Evolutionary conservation across 257 asterid genomes (phyloP), one percentile per base, ranked within the genome.

Genomic region (Coffea canephora): DNA sequence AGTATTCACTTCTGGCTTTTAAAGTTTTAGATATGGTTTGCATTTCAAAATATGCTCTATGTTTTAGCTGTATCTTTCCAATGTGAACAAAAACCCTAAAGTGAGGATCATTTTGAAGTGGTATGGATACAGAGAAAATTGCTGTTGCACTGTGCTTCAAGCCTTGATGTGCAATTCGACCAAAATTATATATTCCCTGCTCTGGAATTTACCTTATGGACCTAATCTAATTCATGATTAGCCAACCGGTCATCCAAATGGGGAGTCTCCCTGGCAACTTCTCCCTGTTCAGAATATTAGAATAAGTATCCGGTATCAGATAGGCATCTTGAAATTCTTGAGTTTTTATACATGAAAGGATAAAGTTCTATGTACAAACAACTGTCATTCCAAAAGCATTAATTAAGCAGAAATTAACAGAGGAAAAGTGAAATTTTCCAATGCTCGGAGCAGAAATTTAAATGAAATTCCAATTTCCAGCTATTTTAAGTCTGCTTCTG

Each of bases 401-500:
- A 19, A 6, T 21, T 59, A 59, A 13, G 66, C 25, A 21, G 66
- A 59, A 59, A 59, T 21, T 21, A 36, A 49, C 19, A 6, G 36
- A 25, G 19, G 57, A 13, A 13, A 19, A 5, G 15, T 10, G 4
- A 15, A 50, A 73, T 31, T 27, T 62, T 34, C 48, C 61, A 61
- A 61, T 25, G 21, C 69, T 21, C 25, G 27, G 73, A 76, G 79
- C 27, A 25, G 41, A 76, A 76, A 62, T 5, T 45, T 31, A 57
- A 77, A 72, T 8, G 23, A 4, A 52, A 74, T 1, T 45, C 31
- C 34, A 70, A 65, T 41, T 80, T 65, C 81, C 79, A 62, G 75
- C 52, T 70, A 80, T 69, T 69, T 75, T 77, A 75, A 46, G 78
- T 50, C 74, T 74, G 75, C 71, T 81, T 83, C 65, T 77, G 77